Evolutionary conservation across 1,139 yeast genomes (phyloP), one percentile per base, ranked within the genome.

Genomic region (Zhuliangozyma parablackwelliae): DNA sequence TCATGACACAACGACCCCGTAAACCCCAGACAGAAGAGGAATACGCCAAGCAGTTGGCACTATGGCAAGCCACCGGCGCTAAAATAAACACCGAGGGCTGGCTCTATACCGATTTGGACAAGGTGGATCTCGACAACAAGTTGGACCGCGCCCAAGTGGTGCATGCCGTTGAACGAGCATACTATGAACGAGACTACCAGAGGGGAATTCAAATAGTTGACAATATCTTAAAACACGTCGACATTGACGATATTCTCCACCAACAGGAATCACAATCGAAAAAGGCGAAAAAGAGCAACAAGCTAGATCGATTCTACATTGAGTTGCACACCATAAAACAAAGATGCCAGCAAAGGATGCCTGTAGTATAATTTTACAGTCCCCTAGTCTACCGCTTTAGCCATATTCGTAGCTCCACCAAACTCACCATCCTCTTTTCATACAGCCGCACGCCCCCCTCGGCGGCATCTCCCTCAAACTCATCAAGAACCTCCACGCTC

Each of bases 401-500:
- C 61, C 69, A 70, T 10, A 82, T 66, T 41, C 69, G 68, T 11
- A 75, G 51, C 53, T 82, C 87, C 10, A 83, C 66, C 27, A 70
- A 79, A 44, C 87, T 78, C 2, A 80, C 76, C 45, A 61, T 65
- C 32, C 90, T 58, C 49, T 74, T 75, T 43, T 69, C 59, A 42
- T 72, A 67, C n/a, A n/a, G n/a, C n/a, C n/a, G n/a, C n/a, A n/a
- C n/a, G n/a, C n/a, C n/a, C n/a, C n/a, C n/a, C 6, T 61, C 52
- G 5, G 65, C 58, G 27, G 67, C 72, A 9, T 58, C 61, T 16
- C 67, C 73, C 10, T 59, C 64, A 21, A 79, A 70, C 52, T 82
- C 88, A 54, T 83, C 92, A 26, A 83, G 51, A 1, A 82, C 87
- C 36, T 75, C 75, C 0, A 79, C 69, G 10, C 78, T 74, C 23